phyloP scores from a whole-genome alignment of 176 grass and related monocot genomes.

The Aegilops longissima region DNA sequence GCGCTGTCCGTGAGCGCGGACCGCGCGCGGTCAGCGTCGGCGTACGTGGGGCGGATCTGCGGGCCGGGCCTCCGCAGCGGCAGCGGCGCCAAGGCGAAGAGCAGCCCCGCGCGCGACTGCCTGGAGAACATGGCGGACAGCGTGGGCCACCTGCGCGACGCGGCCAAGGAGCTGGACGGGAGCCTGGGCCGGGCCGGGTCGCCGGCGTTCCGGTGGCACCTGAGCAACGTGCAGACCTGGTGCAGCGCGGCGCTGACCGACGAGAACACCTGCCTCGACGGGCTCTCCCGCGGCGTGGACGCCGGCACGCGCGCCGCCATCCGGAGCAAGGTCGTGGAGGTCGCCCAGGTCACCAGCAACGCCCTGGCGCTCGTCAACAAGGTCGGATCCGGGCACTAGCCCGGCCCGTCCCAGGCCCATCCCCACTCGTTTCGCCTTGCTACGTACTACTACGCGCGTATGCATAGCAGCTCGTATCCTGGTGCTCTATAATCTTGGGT shows the following conservation, averaged over 20 bases:
- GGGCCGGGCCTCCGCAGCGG: neutral
- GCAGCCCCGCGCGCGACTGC: slow-evolving; percentile 66
- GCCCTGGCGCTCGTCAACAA: slow-evolving; percentile 83
- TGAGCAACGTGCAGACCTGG: slow-evolving; percentile 95
- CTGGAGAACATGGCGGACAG: slow-evolving; percentile 89
- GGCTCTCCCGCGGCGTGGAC: slow-evolving; percentile 57
- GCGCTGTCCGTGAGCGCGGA: slow-evolving; percentile 80
- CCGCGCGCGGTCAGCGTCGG: slow-evolving; percentile 61
- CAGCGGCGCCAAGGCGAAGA: neutral
- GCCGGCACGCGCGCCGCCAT: slow-evolving; percentile 47
- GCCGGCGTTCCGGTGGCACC: slow-evolving; percentile 67
- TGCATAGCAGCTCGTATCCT: neutral
- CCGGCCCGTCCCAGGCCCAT: neutral
- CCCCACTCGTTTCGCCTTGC: neutral
- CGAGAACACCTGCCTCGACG: slow-evolving; percentile 93
- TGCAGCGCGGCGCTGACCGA: slow-evolving; percentile 93
- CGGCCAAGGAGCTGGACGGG: slow-evolving; percentile 59
- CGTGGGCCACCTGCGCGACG: slow-evolving; percentile 73
- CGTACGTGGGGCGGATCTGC: slow-evolving; percentile 49
- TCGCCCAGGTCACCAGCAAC: slow-evolving; percentile 94
- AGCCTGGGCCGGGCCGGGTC: slow-evolving; percentile 47
- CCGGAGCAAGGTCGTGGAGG: slow-evolving; percentile 75
- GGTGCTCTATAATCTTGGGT: neutral
- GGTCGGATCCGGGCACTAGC: slow-evolving; percentile 40
- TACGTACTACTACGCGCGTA: neutral